A percentile compares a stretch with the other conserved stretches of the same genome.
phyloP scores from a whole-genome alignment of 345 rosid genomes.

The Euphorbia peplus region DNA sequence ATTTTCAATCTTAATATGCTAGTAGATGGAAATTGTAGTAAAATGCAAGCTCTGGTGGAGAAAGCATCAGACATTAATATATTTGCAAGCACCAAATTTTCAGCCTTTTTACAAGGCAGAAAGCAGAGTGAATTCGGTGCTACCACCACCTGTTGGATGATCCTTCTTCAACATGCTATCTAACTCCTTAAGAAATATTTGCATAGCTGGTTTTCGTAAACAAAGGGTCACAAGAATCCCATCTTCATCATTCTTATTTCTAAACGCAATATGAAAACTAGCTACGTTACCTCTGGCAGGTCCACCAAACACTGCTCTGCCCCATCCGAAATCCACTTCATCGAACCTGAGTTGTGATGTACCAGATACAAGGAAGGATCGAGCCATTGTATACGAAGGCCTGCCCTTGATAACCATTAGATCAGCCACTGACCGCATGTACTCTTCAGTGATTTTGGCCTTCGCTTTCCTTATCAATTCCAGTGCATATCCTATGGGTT shows the following conservation, averaged over 20 bases:
- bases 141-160: background rate
- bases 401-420: conserved; percentile 17
- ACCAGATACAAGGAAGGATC: conserved; percentile 20
- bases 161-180: conserved; percentile 7
- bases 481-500: conserved; percentile 18
- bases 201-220: conserved; percentile 20
- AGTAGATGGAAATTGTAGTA: too few species aligned
- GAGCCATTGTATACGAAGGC: conserved; percentile 12
- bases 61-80: too few species aligned
- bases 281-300: conserved; percentile 10
- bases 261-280: conserved; percentile 1
- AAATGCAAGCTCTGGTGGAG: too few species aligned
- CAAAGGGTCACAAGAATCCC: conserved; percentile 15
- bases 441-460: conserved; percentile 21
- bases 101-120: too few species aligned
- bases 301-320: conserved; percentile 13
- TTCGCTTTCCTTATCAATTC: conserved; percentile 24
- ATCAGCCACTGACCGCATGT: conserved; percentile 23
- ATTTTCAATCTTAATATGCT: too few species aligned
- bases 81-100: too few species aligned
- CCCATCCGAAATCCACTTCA: conserved; percentile 28
- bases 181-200: conserved; percentile 17
- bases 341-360: background rate
- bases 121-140: too few species aligned
- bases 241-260: conserved; percentile 17